phyloP scores from a whole-genome alignment of 768 basidiomycete species.

The Leucosporidium creatinivorum region DNA sequence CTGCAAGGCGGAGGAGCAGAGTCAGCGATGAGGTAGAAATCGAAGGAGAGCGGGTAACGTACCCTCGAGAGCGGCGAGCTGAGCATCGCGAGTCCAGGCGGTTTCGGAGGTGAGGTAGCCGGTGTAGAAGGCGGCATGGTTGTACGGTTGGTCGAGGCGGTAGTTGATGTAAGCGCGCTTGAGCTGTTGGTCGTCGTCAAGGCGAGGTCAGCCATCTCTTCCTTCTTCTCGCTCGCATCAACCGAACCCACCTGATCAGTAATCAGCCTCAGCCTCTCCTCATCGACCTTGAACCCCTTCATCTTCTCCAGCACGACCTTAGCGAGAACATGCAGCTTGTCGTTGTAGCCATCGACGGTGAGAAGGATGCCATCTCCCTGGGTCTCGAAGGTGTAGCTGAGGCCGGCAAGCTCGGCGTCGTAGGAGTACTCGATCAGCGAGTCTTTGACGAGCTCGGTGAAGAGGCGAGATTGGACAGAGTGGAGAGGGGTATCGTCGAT shows the following conservation, averaged over 20 bases:
- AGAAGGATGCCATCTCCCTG: constrained; percentile 62
- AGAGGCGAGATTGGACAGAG: constrained; percentile 68
- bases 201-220: not conserved
- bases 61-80: constrained; percentile 67
- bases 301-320: constrained; percentile 64
- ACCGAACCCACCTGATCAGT: constrained; percentile 63
- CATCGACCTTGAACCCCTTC: constrained; percentile 56
- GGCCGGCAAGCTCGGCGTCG: constrained; percentile 83
- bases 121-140: constrained; percentile 66
- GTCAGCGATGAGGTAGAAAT: not conserved
- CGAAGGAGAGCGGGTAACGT: constrained; percentile 39
- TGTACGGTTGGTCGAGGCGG: constrained; percentile 73
- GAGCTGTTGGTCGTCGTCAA: constrained; percentile 46
- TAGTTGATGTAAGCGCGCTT: constrained; percentile 78
- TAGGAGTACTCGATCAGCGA: constrained; percentile 84
- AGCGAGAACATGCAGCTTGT: constrained; percentile 69
- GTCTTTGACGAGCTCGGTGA: constrained; percentile 76
- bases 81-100: constrained; percentile 71
- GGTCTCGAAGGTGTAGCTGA: constrained; percentile 61
- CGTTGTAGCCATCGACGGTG: constrained; percentile 75
- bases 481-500: constrained; percentile 54
- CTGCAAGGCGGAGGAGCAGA: not conserved
- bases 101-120: constrained; percentile 63
- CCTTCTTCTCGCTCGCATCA: constrained; percentile 6
- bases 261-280: constrained; percentile 69